Evolutionary conservation across 2,329 filamentous ascomycete genomes (phyloP), one percentile per base, ranked within the genome.

Genomic region (Sclerotinia nivalis): DNA sequence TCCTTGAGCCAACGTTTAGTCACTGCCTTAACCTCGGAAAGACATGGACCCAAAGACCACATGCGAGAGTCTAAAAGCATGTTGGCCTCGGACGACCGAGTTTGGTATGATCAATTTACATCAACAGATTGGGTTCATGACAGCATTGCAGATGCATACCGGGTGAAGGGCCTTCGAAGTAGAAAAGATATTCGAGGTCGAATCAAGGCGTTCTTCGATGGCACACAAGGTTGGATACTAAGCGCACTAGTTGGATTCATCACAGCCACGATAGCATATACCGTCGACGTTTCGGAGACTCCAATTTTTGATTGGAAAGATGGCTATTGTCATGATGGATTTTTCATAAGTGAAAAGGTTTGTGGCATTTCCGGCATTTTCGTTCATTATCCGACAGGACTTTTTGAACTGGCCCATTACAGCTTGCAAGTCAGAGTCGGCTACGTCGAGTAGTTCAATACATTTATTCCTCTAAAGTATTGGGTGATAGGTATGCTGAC

Each of bases 81-180:
- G 6, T 81, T 91, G 13, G 90, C 88, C 75, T 83, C 90, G 65
- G 92, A 97, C 77, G 93, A 98, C 75, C 89, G 96, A 71, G 91
- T 96, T 13, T 98, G 96, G 96, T 98, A 98, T 81, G 96, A 99
- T 83, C 96, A 99, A 81, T 97, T 97, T 77, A 97, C 93, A 8
- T 97, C 93, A 9, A 97, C 93, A 69, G 95, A 99, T 80, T 99
- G 96, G 96, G 94, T 99, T 0, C 95, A 97, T 79, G 96, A 99
- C 80, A 94, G 91, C 79, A 97, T 99, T 75, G 93, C 93, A 76
- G 96, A 98, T 81, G 93, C 94, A 13, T 93, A 93, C 76, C 91
- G 96, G 37, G 89, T 96, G 64, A 96, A 96, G 79, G 89, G 89
- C 67, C 85, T 99, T 52, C 88, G 93, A 64, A 89, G 87, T 76